phyloP scores from a whole-genome alignment of 768 basidiomycete species.

The Gloeophyllum trabeum region DNA sequence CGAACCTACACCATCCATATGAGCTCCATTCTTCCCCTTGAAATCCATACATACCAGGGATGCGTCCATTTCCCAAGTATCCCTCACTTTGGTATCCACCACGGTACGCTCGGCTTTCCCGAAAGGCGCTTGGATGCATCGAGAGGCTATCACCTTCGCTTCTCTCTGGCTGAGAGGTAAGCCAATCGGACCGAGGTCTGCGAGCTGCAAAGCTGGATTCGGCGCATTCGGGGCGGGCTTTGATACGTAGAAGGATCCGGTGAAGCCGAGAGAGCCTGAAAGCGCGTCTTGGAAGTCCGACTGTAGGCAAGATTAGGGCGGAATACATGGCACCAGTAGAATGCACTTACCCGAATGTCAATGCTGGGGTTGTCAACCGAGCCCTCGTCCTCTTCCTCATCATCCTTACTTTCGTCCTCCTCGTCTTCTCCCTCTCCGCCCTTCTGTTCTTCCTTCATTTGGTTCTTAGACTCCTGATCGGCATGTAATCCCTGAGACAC shows the following conservation, averaged over 20 bases:
- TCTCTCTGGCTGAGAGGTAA: slow-evolving; percentile 29
- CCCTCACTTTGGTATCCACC: slow-evolving; percentile 29
- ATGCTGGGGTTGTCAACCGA: too few species aligned
- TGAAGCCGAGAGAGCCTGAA: slow-evolving; percentile 18
- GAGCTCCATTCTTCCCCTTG: neutral
- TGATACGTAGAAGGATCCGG: slow-evolving; percentile 22
- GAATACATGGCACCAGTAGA: neutral
- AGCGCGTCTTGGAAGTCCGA: slow-evolving; percentile 20
- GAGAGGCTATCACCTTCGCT: slow-evolving; percentile 24
- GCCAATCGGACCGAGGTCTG: slow-evolving; percentile 28
- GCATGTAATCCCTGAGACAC: too few species aligned
- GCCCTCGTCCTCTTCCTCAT: too few species aligned
- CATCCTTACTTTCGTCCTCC: too few species aligned
- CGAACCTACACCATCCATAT: slow-evolving; percentile 18
- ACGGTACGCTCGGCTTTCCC: slow-evolving; percentile 31
- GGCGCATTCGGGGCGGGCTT: slow-evolving; percentile 19
- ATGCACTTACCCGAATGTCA: too few species aligned
- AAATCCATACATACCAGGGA: slow-evolving; percentile 8
- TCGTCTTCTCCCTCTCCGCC: too few species aligned
- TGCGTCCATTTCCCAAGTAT: slow-evolving; percentile 42
- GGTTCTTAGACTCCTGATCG: too few species aligned
- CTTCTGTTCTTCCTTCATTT: too few species aligned
- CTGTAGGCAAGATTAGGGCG: slow-evolving; percentile 8
- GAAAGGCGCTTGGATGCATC: slow-evolving; percentile 29
- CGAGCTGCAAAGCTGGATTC: slow-evolving; percentile 28